phyloP scores from a whole-genome alignment of 306 rosid species.

The Mucuna pruriens region DNA sequence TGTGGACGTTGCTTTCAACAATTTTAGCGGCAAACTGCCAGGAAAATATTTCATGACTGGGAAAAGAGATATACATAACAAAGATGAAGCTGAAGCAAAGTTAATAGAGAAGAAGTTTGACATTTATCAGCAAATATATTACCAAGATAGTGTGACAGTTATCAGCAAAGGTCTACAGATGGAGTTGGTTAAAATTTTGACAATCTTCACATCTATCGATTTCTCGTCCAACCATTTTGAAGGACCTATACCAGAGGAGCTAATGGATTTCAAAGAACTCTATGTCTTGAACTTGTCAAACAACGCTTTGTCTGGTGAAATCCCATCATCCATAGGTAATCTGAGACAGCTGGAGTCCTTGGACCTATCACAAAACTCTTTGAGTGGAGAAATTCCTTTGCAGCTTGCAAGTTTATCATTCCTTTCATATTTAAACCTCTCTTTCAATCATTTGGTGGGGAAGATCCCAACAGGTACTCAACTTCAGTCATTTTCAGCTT shows the following conservation, averaged over 20 bases:
- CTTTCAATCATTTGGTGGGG: neutral
- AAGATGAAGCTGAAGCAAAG: neutral
- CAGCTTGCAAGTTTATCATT: neutral
- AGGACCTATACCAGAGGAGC: constrained; percentile 31
- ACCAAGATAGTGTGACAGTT: constrained; percentile 37
- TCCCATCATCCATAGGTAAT: too few species aligned
- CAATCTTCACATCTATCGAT: constrained; percentile 45
- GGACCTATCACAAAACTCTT: too few species aligned
- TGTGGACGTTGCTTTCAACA: constrained; percentile 47
- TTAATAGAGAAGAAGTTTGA: neutral
- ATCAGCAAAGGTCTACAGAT: constrained; percentile 35
- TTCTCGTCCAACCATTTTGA: constrained; percentile 43
- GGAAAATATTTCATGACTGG: neutral
- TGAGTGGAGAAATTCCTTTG: neutral
- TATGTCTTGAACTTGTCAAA: too few species aligned
- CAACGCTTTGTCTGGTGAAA: too few species aligned
- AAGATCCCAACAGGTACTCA: neutral
- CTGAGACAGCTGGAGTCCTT: too few species aligned
- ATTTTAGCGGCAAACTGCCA: constrained; percentile 42
- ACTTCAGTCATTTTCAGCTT: too few species aligned
- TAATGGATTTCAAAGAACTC: too few species aligned
- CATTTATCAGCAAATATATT: too few species aligned
- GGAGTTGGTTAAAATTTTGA: constrained; percentile 44
- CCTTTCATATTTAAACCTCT: neutral
- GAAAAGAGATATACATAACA: constrained; percentile 34